These are phyloP conservation scores for Diaporthe longicolla DNA, from an alignment of 2,329 filamentous ascomycete species.

Conservation along the genomic window DNA sequence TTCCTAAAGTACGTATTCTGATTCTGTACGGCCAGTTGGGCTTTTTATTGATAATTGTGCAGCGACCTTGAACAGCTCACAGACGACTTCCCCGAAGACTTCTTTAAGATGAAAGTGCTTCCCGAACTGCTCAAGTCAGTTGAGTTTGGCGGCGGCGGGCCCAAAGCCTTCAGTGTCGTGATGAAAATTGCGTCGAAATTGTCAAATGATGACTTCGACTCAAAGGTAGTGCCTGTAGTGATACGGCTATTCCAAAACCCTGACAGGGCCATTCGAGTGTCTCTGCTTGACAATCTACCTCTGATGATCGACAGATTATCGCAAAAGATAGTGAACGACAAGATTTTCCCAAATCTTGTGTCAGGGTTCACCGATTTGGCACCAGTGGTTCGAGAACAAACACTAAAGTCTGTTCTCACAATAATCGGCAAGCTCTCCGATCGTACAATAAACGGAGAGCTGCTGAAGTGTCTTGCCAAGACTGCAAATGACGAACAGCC, in stretches of 20 bases:
- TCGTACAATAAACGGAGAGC: slow-evolving; percentile 91
- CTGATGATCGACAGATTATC: slow-evolving; percentile 92
- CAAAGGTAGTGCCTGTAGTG: slow-evolving; percentile 86
- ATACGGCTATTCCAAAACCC: slow-evolving; percentile 91
- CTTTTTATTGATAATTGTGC: slow-evolving; percentile 52
- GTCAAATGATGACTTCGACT: slow-evolving; percentile 89
- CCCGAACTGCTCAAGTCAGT: slow-evolving; percentile 97
- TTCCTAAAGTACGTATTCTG: slow-evolving; percentile 75
- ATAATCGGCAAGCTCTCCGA: slow-evolving; percentile 93
- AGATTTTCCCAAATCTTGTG: slow-evolving; percentile 95
- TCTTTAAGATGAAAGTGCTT: slow-evolving; percentile 96
- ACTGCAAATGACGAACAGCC: slow-evolving; percentile 98
- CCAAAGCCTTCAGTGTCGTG: slow-evolving; percentile 88
- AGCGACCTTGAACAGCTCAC: slow-evolving; percentile 86
- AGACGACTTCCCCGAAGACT: slow-evolving; percentile 97
- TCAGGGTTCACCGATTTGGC: slow-evolving; percentile 94
- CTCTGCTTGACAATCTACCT: slow-evolving; percentile 88
- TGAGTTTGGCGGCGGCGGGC: slow-evolving; percentile 96
- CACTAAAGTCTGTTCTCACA: slow-evolving; percentile 91
- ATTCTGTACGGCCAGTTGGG: neutral
- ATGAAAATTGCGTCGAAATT: slow-evolving; percentile 93
- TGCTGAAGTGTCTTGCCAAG: slow-evolving; percentile 91
- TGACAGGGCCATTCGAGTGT: slow-evolving; percentile 92
- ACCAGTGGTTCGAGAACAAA: slow-evolving; percentile 94
- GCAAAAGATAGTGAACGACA: slow-evolving; percentile 93